Evolutionary conservation across 176 grass and related monocot genomes (phyloP).

Genomic region (Raddia distichophylla): DNA sequence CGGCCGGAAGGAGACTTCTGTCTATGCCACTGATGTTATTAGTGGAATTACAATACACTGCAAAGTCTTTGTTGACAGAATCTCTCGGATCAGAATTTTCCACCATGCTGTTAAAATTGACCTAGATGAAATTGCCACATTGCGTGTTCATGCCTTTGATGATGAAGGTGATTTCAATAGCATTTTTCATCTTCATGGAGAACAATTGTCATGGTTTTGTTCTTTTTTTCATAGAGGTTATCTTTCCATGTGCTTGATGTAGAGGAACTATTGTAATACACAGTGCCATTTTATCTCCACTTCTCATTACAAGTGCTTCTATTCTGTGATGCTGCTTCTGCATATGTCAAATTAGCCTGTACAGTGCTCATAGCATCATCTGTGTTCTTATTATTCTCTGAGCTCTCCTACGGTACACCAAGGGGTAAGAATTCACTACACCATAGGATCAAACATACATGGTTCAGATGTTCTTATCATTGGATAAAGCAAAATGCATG

Average conservation of each 20-base stretch:
- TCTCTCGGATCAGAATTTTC: conserved; percentile 87
- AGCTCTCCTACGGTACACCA: too few species aligned
- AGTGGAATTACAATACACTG: conserved; percentile 85
- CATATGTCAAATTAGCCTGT: background rate
- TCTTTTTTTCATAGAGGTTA: background rate
- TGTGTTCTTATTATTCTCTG: background rate
- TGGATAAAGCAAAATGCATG: too few species aligned
- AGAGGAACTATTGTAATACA: conserved; percentile 2
- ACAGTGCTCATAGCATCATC: background rate
- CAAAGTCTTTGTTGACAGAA: conserved; percentile 86
- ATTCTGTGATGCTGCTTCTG: conserved; percentile 19
- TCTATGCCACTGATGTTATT: conserved; percentile 86
- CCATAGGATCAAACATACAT: too few species aligned
- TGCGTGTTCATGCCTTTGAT: conserved; percentile 82
- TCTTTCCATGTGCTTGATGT: background rate
- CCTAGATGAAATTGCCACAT: conserved; percentile 84
- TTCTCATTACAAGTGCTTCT: background rate
- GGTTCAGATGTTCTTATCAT: too few species aligned
- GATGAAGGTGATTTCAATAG: conserved; percentile 61
- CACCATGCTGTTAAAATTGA: conserved; percentile 96
- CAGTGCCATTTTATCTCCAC: background rate
- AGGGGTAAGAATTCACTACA: too few species aligned
- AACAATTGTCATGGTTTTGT: background rate
- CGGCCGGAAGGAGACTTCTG: conserved; percentile 89
- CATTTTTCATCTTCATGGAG: background rate